Evolutionary conservation across 257 asterid species (phyloP), one percentile per base, ranked within the genome.

Genomic region (Solanum sparsipilum): DNA sequence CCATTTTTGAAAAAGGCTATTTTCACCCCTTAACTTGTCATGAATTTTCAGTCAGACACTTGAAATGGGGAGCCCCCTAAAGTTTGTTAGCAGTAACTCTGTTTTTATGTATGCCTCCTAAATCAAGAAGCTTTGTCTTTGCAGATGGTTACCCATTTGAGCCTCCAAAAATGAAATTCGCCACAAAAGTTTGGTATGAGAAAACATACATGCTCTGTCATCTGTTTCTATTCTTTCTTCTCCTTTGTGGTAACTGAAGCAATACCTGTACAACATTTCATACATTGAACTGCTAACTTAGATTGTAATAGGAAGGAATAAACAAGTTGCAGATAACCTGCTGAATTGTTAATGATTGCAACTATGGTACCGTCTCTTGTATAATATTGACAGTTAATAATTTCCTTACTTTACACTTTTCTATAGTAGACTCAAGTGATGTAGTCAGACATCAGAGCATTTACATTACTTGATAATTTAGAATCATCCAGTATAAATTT

Each of bases 91-190:
- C 39, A 20, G 16, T 44, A 25, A 10, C 83, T 84, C 46, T 4
- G 16, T 86, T 86, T 85, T 15, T 44, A 7, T 39, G 60, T 39
- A 75, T 20, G 16, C 32, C 81, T 78, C 23, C 84, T 78, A 15
- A 58, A 81, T 81, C 67, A 46, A 46, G 68, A 81, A 44, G 85
- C 27, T 46, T 73, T 85, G 60, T 87, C 73, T 88, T 89, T 93
- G 94, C 98, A 97, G 99, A 92, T 91, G 98, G 98, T 39, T 97
- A 97, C 91, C 99, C 99, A 27, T 97, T 97, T 36, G 98, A 95
- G 93, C 99, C 99, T 85, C 99, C 99, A 52, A 96, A 93, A 89
- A 97, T 97, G 99, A 91, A 83, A 88, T 97, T 97, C 86, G 91
- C 91, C 89, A 97, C 99, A 81, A 97, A 97, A 97, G 98, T 97